phyloP scores from a whole-genome alignment of 1,284 basidiomycete genomes.

The Pholiota adiposa region DNA sequence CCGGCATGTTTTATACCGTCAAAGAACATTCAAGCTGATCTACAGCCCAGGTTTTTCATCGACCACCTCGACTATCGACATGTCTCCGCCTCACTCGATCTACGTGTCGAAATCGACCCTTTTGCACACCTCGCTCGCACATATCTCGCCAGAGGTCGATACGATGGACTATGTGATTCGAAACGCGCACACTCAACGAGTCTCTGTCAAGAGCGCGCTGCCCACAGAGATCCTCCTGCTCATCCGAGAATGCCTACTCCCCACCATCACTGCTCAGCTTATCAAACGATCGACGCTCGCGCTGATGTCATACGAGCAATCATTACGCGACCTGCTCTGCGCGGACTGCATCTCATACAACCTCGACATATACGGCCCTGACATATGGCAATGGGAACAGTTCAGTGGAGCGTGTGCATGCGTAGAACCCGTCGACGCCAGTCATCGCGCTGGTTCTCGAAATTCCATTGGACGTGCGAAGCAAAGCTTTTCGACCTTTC shows the following conservation, averaged over 20 bases:
- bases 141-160: constrained; percentile 45
- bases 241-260: constrained; percentile 44
- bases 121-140: constrained; percentile 54
- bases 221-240: constrained; percentile 54
- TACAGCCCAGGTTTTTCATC: constrained; percentile 2
- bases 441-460: neutral
- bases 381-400: constrained; percentile 52
- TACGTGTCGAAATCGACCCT: constrained; percentile 43
- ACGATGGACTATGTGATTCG: constrained; percentile 44
- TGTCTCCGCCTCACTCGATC: constrained; percentile 13
- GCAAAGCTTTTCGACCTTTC: constrained; percentile 3
- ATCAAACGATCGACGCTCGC: constrained; percentile 39
- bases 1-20: constrained; percentile 14
- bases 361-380: constrained; percentile 50
- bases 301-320: constrained; percentile 43
- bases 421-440: constrained; percentile 19
- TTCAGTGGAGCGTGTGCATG: constrained; percentile 48
- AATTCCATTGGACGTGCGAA: constrained; percentile 2
- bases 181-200: constrained; percentile 13
- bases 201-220: constrained; percentile 32
- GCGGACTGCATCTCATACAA: constrained; percentile 50
- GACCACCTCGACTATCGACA: neutral
- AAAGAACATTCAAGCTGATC: constrained; percentile 2
- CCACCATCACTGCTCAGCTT: constrained; percentile 38
- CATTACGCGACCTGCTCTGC: constrained; percentile 45